Conservation (phyloP, 768 basidiomycete genomes). For the Mycena galericulata region DNA sequence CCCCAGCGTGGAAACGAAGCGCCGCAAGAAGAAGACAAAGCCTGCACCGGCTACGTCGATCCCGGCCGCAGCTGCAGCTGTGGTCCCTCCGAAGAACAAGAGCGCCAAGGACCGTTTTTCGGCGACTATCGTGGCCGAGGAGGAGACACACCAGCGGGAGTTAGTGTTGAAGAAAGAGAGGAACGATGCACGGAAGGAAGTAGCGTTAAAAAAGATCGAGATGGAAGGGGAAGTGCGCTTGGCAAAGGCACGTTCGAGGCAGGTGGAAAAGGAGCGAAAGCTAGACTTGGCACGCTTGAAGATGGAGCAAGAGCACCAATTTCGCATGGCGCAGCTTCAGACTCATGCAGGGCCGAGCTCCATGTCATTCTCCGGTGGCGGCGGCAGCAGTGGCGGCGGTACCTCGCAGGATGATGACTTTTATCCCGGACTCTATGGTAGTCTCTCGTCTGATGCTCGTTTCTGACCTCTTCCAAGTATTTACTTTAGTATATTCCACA, state of each 20-base stretch:
- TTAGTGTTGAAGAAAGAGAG: constrained; percentile 2
- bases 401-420: background rate
- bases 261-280: background rate
- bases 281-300: constrained; percentile 33
- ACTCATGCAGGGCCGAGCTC: background rate
- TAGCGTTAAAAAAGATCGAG: background rate
- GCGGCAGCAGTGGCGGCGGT: too few species aligned
- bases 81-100: background rate
- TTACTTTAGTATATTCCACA: background rate
- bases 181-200: background rate
- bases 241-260: background rate
- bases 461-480: background rate
- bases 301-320: constrained; percentile 45
- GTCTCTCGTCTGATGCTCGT: too few species aligned
- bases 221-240: background rate
- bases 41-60: background rate
- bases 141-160: constrained; percentile 9
- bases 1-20: background rate
- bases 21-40: background rate
- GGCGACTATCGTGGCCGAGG: background rate
- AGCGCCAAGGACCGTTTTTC: constrained; percentile 17
- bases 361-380: background rate
- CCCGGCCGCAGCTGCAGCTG: background rate
- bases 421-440: background rate
- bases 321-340: constrained; percentile 1